Evolutionary conservation across 768 basidiomycete genomes (phyloP).

Genomic region (Auriscalpium orientale): DNA sequence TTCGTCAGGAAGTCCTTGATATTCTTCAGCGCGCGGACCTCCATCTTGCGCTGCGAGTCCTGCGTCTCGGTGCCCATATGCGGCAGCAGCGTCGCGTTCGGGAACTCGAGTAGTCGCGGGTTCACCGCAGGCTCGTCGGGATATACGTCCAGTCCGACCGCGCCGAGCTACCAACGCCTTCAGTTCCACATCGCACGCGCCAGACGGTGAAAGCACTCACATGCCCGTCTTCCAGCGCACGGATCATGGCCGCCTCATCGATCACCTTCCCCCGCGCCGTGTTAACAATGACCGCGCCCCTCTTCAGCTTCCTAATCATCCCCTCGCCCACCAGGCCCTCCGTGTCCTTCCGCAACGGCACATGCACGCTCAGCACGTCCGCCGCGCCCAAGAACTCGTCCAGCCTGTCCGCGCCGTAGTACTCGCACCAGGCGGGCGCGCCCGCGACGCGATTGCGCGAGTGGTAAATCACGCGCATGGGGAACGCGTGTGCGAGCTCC

Average conservation of each 20-base stretch:
- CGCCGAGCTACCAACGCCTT: constrained; percentile 45
- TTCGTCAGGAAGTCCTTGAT: constrained; percentile 59
- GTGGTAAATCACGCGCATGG: constrained; percentile 86
- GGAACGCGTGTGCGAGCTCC: constrained; percentile 69
- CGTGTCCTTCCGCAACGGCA: constrained; percentile 73
- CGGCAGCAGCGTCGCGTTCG: constrained; percentile 78
- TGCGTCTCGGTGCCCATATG: constrained; percentile 89
- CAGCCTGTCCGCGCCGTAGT: constrained; percentile 53
- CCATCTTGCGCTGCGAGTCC: constrained; percentile 78
- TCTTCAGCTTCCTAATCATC: constrained; percentile 72
- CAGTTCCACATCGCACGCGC: neutral
- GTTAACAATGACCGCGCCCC: constrained; percentile 73
- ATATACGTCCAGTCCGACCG: constrained; percentile 81
- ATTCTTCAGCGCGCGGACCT: constrained; percentile 76
- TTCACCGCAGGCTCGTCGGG: constrained; percentile 80
- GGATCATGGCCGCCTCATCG: constrained; percentile 81
- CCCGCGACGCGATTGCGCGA: constrained; percentile 47
- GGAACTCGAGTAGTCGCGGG: constrained; percentile 71
- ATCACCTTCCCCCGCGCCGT: constrained; percentile 89
- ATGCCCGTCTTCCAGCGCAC: constrained; percentile 79
- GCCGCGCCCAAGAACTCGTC: constrained; percentile 57
- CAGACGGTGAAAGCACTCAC: constrained; percentile 37
- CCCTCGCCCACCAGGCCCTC: constrained; percentile 65
- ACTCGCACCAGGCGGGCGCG: constrained; percentile 70
- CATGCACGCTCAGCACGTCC: constrained; percentile 82